Evolutionary conservation across 805 yeast species (phyloP), one percentile per base, ranked within the genome.

Genomic region (Ogataea neopini): DNA sequence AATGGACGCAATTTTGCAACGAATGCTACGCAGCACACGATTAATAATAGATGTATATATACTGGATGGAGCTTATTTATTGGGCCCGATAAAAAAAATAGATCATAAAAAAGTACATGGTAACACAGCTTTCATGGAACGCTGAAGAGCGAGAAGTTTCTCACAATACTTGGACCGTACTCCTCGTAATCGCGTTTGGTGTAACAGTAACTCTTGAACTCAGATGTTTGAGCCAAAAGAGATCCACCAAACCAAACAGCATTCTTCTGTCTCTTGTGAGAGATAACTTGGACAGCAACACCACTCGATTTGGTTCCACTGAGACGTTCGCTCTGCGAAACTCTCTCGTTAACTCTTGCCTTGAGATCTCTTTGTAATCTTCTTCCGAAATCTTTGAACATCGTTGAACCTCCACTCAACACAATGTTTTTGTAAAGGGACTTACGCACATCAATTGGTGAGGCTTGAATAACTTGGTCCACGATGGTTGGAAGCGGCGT

Each of bases 231-330:
- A 1, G 99, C 98, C 64, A 94, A 77, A 58, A 94, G 74, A 17
- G 96, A 87, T 57, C 99, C 99, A 59, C 99, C 99, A 66, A 92
- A 94, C 99, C 99, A 94, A 49, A 94, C 99, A 3, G 99, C 99
- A 63, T 94, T 89, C 68, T 97, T 81, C 74, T 94, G 99, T 71
- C 94, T 87, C 75, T 92, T 90, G 73, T 94, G 99, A 23, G 96
- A 83, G 56, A 94, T 91, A 52, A 94, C 99, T 71, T 88, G 95
- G 47, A 94, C 99, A 48, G 90, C 96, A 43, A 94, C 95, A 67
- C 99, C 99, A 25, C 95, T 86, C 20, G 95, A 84, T 64, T 82
- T 86, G 35, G 81, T 77, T 47, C 85, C 85, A 60, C 90, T 81
- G 50, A 84, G 72, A 59, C 75, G 74, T 71, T 94, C 99, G 65